phyloP scores from a whole-genome alignment of 2,329 filamentous ascomycete species.

The Ophiostoma quercus region DNA sequence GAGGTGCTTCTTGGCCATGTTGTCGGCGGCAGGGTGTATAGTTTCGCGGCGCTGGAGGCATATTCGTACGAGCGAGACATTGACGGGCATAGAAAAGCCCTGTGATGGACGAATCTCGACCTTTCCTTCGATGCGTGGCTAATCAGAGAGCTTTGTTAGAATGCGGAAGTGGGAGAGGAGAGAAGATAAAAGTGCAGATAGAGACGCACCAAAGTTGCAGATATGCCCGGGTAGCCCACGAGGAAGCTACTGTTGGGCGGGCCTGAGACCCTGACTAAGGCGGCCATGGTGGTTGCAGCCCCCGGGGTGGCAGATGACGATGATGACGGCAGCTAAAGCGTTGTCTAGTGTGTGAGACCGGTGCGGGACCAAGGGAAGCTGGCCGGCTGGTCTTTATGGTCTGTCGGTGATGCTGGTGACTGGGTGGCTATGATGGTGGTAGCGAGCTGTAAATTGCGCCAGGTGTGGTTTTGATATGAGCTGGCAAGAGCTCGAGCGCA shows the following conservation, averaged over 20 bases:
- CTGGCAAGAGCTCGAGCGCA: background rate
- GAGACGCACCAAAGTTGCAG: conserved; percentile 78
- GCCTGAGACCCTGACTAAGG: conserved; percentile 85
- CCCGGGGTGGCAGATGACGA: conserved; percentile 20
- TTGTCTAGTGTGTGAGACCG: background rate
- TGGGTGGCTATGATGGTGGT: background rate
- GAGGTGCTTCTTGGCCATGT: conserved; percentile 84
- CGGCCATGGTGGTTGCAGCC: conserved; percentile 33
- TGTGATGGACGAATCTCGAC: conserved; percentile 88
- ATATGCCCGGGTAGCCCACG: conserved; percentile 96
- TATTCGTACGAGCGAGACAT: conserved; percentile 89
- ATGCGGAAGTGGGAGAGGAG: background rate
- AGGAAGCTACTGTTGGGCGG: conserved; percentile 96
- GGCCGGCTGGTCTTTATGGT: background rate
- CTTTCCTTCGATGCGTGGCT: conserved; percentile 96
- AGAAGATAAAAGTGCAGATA: background rate
- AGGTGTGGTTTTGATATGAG: background rate
- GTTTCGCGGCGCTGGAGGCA: conserved; percentile 89
- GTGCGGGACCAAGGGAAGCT: background rate
- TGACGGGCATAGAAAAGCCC: conserved; percentile 82
- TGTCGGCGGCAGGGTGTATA: conserved; percentile 94
- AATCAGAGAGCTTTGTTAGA: conserved; percentile 19
- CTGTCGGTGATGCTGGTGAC: background rate
- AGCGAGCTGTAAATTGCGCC: background rate
- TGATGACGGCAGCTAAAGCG: background rate